These are phyloP conservation scores for Trichoderma sp. DNA, from an alignment of 2,329 filamentous ascomycete genomes.

Conservation along the genomic window DNA sequence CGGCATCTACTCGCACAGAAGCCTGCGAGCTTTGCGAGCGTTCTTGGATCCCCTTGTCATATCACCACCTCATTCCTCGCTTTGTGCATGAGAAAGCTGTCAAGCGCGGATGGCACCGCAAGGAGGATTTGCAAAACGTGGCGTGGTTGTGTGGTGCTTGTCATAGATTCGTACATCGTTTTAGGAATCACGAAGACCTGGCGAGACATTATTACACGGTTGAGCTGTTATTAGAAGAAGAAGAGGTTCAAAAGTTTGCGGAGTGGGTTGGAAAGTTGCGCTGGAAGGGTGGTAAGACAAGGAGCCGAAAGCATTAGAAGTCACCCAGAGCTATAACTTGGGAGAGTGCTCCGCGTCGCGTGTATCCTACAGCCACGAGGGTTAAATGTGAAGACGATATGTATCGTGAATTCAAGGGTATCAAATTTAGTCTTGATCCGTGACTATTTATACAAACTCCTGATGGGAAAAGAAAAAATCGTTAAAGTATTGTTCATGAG, in stretches of 20 bases:
- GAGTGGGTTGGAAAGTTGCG: slow-evolving; percentile 71
- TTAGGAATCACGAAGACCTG: slow-evolving; percentile 75
- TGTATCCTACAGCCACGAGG: neutral
- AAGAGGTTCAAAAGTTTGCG: slow-evolving; percentile 71
- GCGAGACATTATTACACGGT: slow-evolving; percentile 73
- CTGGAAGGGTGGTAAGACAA: slow-evolving; percentile 61
- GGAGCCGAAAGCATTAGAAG: neutral
- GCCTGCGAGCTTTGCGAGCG: slow-evolving; percentile 77
- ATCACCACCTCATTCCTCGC: slow-evolving; percentile 84
- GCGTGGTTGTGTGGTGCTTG: slow-evolving; percentile 86
- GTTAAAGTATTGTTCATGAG: neutral
- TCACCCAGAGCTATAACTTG: neutral
- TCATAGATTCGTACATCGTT: slow-evolving; percentile 77
- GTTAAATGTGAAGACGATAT: no score
- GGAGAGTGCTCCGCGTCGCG: neutral
- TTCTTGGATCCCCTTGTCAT: slow-evolving; percentile 74
- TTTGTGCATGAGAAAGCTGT: slow-evolving; percentile 74
- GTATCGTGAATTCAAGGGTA: neutral
- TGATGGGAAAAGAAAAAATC: neutral
- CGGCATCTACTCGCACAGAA: slow-evolving; percentile 55
- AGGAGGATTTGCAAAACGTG: slow-evolving; percentile 74
- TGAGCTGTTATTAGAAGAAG: slow-evolving; percentile 67
- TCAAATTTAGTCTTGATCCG: neutral
- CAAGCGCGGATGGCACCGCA: slow-evolving; percentile 76
- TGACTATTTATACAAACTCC: neutral